Percentiles rank a stretch among this genome's conserved stretches.
phyloP scores from a whole-genome alignment of 176 grass and related monocot species.

The Musa beccarii region DNA sequence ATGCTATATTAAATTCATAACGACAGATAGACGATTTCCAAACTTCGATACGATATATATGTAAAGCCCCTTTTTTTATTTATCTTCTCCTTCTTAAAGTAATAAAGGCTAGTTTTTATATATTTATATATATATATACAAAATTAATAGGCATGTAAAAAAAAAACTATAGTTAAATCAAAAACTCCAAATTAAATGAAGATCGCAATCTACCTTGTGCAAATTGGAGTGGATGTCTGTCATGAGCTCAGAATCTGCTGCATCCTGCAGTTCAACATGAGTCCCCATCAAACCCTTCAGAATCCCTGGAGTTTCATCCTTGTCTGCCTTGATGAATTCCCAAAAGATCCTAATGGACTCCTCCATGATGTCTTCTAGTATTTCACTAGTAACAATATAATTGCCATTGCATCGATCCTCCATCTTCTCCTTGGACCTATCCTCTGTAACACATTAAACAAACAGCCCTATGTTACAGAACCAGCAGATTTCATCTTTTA shows the following conservation, averaged over 20 bases:
- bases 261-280: constrained; percentile 63
- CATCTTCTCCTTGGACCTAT: constrained; percentile 56
- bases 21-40: too few relatives aligned
- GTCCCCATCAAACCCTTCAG: constrained; percentile 51
- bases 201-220: constrained; percentile 54
- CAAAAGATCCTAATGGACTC: constrained; percentile 71
- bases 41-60: too few relatives aligned
- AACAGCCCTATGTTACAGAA: too few relatives aligned
- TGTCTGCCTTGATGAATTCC: constrained; percentile 92
- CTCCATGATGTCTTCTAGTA: constrained; percentile 71
- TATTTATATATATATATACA: too few relatives aligned
- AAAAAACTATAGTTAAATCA: too few relatives aligned
- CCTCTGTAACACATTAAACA: constrained; percentile 43
- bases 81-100: too few relatives aligned
- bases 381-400: constrained; percentile 54
- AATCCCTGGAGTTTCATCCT: constrained; percentile 41
- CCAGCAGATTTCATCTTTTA: too few relatives aligned
- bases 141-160: too few relatives aligned
- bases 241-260: constrained; percentile 57
- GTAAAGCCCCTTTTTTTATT: too few relatives aligned
- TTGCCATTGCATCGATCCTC: constrained; percentile 74
- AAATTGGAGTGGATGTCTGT: constrained; percentile 44
- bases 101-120: too few relatives aligned
- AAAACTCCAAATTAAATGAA: too few relatives aligned
- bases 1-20: too few relatives aligned